These are phyloP conservation scores for Wallacemonas collosoma DNA, from an alignment of 208 protist species.

Conservation along the genomic window DNA sequence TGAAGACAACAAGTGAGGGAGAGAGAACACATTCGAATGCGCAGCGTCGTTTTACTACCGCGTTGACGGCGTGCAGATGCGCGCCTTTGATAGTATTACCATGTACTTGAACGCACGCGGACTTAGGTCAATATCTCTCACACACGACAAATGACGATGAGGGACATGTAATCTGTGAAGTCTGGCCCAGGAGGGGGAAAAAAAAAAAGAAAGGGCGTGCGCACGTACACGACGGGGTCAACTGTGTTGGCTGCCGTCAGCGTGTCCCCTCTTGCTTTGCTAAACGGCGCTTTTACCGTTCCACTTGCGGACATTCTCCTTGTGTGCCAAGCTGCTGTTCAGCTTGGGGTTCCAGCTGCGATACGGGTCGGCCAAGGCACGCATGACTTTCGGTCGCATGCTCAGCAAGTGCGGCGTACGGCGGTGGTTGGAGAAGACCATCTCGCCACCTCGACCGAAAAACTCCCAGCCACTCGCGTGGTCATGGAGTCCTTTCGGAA, in stretches of 20 bases:
- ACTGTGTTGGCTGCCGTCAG: not conserved
- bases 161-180: not conserved
- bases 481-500: conserved; percentile 83
- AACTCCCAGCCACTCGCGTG: conserved; percentile 85
- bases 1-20: not conserved
- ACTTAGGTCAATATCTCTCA: no score
- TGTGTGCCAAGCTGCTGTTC: conserved; percentile 83
- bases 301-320: conserved; percentile 88
- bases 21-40: not conserved
- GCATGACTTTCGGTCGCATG: conserved; percentile 89
- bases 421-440: conserved; percentile 78
- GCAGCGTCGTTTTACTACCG: no score
- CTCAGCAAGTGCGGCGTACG: conserved; percentile 64
- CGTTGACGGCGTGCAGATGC: no score
- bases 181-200: not conserved
- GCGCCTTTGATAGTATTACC: no score
- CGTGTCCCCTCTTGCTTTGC: not conserved
- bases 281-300: conserved; percentile 80
- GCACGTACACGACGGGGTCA: not conserved
- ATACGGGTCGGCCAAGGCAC: conserved; percentile 67
- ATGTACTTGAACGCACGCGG: no score
- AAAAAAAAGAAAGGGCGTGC: conserved; percentile 9
- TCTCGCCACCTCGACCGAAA: conserved; percentile 79
- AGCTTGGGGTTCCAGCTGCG: conserved; percentile 72
- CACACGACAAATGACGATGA: not conserved